Percentiles rank a stretch among this genome's conserved stretches.
Conservation (phyloP, 2,329 filamentous ascomycete genomes). For the Epichloe sibirici region DNA sequence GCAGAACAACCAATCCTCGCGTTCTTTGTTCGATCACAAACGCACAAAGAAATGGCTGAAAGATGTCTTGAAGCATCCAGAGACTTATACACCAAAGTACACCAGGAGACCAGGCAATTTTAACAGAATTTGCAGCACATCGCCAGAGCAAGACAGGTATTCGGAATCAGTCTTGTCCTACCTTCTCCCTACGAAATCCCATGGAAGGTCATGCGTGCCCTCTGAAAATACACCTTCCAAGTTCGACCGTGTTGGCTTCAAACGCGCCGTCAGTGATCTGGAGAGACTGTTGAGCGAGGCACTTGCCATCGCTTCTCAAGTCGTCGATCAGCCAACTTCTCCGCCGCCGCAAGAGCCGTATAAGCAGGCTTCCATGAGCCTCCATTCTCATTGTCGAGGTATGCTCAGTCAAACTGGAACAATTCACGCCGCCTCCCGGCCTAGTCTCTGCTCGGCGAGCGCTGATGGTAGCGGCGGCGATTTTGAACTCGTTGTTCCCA, state of each 20-base stretch:
- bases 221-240: constrained; percentile 12
- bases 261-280: constrained; percentile 27
- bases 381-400: constrained; percentile 6
- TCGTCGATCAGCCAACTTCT: constrained; percentile 21
- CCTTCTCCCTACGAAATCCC: constrained; percentile 8
- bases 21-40: constrained; percentile 20
- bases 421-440: background rate
- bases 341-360: constrained; percentile 5
- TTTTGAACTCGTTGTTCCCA: background rate
- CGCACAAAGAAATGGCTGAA: constrained; percentile 23
- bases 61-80: constrained; percentile 17
- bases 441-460: constrained; percentile 2
- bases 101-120: constrained; percentile 15
- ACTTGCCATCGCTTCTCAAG: constrained; percentile 29
- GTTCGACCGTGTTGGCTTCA: constrained; percentile 20
- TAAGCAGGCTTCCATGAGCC: constrained; percentile 8
- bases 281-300: constrained; percentile 36
- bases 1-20: constrained; percentile 14
- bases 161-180: constrained; percentile 13
- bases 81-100: constrained; percentile 14
- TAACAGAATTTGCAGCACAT: constrained; percentile 5
- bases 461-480: constrained; percentile 6
- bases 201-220: constrained; percentile 9
- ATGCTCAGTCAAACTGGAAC: background rate
- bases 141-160: constrained; percentile 9